Evolutionary conservation across 2,329 filamentous ascomycete species (phyloP).

Genomic region (Gaeumannomyces tritici): DNA sequence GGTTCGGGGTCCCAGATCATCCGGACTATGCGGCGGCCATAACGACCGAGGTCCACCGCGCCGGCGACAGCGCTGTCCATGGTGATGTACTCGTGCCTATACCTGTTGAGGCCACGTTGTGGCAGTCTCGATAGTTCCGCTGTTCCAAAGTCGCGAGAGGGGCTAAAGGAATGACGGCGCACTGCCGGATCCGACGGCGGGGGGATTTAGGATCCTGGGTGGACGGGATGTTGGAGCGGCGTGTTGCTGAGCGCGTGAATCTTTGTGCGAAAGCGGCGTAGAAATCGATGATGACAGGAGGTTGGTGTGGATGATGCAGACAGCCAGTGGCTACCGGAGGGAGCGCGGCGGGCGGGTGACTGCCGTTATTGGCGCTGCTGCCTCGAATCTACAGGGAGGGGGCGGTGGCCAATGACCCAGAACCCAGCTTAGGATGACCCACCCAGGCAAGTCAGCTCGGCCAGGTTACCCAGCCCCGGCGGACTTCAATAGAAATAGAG

Average conservation of each 20-base stretch:
- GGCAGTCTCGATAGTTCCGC: not conserved
- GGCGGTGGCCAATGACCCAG: not conserved
- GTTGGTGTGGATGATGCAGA: not conserved
- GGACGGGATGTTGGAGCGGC: not conserved
- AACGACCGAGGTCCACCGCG: constrained; percentile 64
- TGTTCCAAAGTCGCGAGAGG: not conserved
- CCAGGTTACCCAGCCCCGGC: no score
- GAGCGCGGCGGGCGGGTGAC: no score
- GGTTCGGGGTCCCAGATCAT: constrained; percentile 90
- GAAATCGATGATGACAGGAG: not conserved
- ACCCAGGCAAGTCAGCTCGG: no score
- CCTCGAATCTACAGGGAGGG: not conserved
- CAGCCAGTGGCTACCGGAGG: not conserved
- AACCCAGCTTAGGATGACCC: no score
- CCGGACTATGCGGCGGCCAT: constrained; percentile 73
- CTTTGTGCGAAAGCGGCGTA: not conserved
- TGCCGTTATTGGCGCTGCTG: not conserved
- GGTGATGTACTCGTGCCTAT: not conserved
- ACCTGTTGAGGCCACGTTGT: not conserved
- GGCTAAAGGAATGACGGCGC: not conserved
- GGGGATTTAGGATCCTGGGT: not conserved
- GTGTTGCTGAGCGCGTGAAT: not conserved
- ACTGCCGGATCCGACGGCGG: no score
- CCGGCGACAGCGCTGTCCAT: constrained; percentile 28
- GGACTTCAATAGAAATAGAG: no score